Percentiles rank a stretch among this genome's conserved stretches.
Evolutionary conservation across 768 basidiomycete species (phyloP).

Genomic region (Coprinellus micaceus): DNA sequence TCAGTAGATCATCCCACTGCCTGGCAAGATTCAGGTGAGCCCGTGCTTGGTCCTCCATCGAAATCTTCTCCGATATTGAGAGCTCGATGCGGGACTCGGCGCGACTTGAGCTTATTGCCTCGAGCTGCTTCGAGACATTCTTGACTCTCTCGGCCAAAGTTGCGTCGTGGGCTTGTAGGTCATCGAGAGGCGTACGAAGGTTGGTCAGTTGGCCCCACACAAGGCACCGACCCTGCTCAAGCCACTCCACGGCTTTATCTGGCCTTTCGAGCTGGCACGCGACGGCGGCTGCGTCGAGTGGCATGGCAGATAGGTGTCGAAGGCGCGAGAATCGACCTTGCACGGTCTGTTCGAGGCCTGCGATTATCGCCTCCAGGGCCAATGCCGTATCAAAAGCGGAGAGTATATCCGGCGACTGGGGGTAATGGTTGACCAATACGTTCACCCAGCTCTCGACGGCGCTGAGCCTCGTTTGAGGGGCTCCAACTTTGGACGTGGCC

Average conservation of each 20-base stretch:
- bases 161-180: too few species aligned
- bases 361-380: background rate
- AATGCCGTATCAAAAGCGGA: background rate
- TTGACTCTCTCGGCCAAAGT: too few species aligned
- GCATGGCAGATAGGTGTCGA: background rate
- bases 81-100: too few species aligned
- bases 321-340: background rate
- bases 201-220: too few species aligned
- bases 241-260: background rate
- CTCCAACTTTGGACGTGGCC: background rate
- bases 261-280: background rate
- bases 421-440: background rate
- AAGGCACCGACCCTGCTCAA: too few species aligned
- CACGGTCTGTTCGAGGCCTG: background rate
- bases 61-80: too few species aligned
- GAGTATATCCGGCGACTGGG: background rate
- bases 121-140: too few species aligned
- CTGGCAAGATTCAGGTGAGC: constrained; percentile 17
- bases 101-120: too few species aligned
- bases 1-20: constrained; percentile 16
- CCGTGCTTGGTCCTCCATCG: too few species aligned
- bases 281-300: background rate
- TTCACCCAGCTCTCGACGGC: background rate
- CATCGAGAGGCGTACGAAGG: too few species aligned
- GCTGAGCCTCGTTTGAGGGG: background rate